Conservation (phyloP, 108 stramenopile species). For the Pelagomonas calceolata region DNA sequence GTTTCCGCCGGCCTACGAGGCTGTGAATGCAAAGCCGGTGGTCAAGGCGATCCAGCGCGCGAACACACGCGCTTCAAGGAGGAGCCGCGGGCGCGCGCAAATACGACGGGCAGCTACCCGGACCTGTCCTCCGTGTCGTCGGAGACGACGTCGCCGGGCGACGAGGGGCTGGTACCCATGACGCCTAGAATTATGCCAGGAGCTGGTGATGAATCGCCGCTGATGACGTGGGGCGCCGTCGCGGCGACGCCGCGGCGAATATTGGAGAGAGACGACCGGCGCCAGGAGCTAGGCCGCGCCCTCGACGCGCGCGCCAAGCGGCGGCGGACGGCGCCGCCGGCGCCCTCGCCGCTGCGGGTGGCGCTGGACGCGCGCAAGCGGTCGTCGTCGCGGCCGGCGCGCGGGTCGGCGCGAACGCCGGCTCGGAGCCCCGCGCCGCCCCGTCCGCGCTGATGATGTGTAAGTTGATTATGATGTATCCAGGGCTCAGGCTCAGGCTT, state of each 20-base stretch:
- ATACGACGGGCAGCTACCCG: too few species aligned
- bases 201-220: not conserved
- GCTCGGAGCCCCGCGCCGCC: too few species aligned
- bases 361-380: not conserved
- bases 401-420: too few species aligned
- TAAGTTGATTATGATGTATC: too few species aligned
- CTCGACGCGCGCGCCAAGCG: not conserved
- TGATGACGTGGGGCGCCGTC: not conserved
- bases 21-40: too few species aligned
- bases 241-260: not conserved
- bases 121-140: too few species aligned
- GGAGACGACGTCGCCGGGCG: not conserved
- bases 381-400: too few species aligned
- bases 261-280: not conserved
- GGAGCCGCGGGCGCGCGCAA: too few species aligned
- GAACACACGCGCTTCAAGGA: not conserved
- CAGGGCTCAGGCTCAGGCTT: too few species aligned
- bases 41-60: not conserved
- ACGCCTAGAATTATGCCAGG: not conserved
- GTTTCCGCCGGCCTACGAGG: not conserved
- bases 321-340: not conserved
- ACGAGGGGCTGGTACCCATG: not conserved
- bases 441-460: too few species aligned
- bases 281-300: not conserved
- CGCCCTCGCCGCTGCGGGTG: not conserved